Evolutionary conservation across 2,329 filamentous ascomycete species (phyloP).

Genomic region (Lachnellula arida): DNA sequence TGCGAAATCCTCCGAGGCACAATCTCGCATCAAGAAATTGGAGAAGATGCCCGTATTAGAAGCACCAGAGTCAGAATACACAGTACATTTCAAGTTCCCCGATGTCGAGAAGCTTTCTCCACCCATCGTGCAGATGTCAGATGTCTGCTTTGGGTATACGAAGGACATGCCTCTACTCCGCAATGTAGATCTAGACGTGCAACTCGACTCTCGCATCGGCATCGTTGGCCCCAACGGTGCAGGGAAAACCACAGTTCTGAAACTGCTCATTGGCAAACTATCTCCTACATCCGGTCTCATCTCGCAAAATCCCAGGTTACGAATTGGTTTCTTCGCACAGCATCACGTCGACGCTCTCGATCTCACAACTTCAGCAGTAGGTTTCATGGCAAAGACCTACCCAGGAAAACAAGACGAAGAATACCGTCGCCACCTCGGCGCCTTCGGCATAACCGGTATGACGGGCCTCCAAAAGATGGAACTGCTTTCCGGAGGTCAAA

Average conservation of each 20-base stretch:
- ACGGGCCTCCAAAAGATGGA: slow-evolving; percentile 96
- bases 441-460: slow-evolving; percentile 85
- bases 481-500: slow-evolving; percentile 91
- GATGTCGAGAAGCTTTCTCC: slow-evolving; percentile 97
- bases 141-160: slow-evolving; percentile 84
- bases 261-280: slow-evolving; percentile 88
- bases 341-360: slow-evolving; percentile 97
- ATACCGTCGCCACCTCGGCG: slow-evolving; percentile 90
- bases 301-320: slow-evolving; percentile 79
- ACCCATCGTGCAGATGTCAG: slow-evolving; percentile 95
- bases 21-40: slow-evolving; percentile 98
- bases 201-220: slow-evolving; percentile 95
- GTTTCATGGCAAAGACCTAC: slow-evolving; percentile 92
- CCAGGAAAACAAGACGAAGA: slow-evolving; percentile 92
- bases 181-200: slow-evolving; percentile 91
- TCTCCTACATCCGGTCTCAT: slow-evolving; percentile 74
- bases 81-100: slow-evolving; percentile 93
- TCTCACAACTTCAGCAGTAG: slow-evolving; percentile 80
- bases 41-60: slow-evolving; percentile 94
- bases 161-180: slow-evolving; percentile 73
- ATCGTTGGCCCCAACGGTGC: slow-evolving; percentile 99
- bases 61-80: slow-evolving; percentile 88
- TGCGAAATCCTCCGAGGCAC: slow-evolving; percentile 95
- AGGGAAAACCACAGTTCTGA: slow-evolving; percentile 97
- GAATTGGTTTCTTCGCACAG: slow-evolving; percentile 95